Evolutionary conservation across 345 rosid genomes (phyloP), one percentile per base, ranked within the genome.

Genomic region (Brassica juncea): DNA sequence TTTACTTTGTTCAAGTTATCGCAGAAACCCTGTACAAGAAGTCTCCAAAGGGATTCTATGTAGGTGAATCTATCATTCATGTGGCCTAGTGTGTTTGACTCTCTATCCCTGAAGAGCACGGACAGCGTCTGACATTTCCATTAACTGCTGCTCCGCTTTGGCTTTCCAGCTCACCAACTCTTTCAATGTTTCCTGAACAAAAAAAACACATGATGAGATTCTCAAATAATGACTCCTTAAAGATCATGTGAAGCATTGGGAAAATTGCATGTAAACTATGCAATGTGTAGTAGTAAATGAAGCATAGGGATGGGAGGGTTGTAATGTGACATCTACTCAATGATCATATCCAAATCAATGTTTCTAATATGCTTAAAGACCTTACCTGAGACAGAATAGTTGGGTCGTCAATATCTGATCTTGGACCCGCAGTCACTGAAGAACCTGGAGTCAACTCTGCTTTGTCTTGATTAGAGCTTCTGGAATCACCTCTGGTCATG

Each of bases 81-180:
- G 39, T 72, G 31, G 74, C 79, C 47, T 32, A 12, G 4, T 71
- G 66, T 75, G 75, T 6, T 8, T 28, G 82, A 79, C 42, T 28
- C 75, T 84, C 44, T 89, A 75, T 59, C 83, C 74, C 86, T 88
- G 87, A 84, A 92, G 72, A 28, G 72, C 86, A 61, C 78, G 73
- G 54, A 92, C 81, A 9, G 92, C 68, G 74, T 84, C 84, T 32
- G 89, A 81, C 55, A 90, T 78, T 78, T 91, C 92, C 49, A 75
- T 73, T 79, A 94, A 76, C 86, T 88, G 99, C 78, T 89, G 87
- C 81, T 92, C 97, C 59, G 86, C 84, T 84, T 91, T 90, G 21
- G 80, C 88, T 83, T 88, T 94, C 99, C 99, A 92, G 23, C 88
- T 85, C 72, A 82, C 72, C 77, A 88, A 71, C 82, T 94, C 97